Percentiles rank a stretch among this genome's conserved stretches.
These are phyloP conservation scores for Sporothrix euskadiensis DNA, from an alignment of 2,329 filamentous ascomycete genomes.

Conservation along the genomic window DNA sequence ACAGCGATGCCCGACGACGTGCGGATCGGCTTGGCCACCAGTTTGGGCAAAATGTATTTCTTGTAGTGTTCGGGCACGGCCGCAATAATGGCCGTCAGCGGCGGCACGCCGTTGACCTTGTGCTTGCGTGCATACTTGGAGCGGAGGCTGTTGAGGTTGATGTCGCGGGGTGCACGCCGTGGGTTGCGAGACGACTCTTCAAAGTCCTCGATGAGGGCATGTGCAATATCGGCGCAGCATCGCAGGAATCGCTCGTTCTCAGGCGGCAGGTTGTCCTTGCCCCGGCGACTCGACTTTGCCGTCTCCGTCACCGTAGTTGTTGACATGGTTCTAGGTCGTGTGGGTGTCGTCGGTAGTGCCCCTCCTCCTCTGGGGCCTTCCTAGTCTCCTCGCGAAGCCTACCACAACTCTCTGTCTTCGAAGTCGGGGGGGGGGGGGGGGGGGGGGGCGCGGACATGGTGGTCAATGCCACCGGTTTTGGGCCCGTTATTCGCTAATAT, in stretches of 20 bases:
- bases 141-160: constrained; percentile 88
- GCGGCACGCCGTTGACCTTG: constrained; percentile 80
- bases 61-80: constrained; percentile 99
- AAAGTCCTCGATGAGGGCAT: constrained; percentile 89
- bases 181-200: constrained; percentile 71
- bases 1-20: constrained; percentile 78
- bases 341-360: background rate
- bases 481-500: constrained; percentile 5
- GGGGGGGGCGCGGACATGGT: too few relatives aligned
- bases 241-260: constrained; percentile 94
- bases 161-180: constrained; percentile 73
- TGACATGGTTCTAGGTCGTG: constrained; percentile 33
- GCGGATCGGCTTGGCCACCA: constrained; percentile 96
- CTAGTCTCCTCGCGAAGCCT: background rate
- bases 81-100: constrained; percentile 93
- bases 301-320: constrained; percentile 46
- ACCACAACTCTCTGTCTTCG: background rate
- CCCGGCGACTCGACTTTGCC: constrained; percentile 55
- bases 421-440: too few relatives aligned
- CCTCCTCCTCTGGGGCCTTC: constrained; percentile 7
- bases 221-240: constrained; percentile 94
- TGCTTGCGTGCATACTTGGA: constrained; percentile 92
- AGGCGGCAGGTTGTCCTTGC: constrained; percentile 72
- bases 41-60: constrained; percentile 94
- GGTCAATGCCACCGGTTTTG: too few relatives aligned